Evolutionary conservation across 2,329 filamentous ascomycete species (phyloP), one percentile per base, ranked within the genome.

Genomic region (Sphaceloma murrayae): DNA sequence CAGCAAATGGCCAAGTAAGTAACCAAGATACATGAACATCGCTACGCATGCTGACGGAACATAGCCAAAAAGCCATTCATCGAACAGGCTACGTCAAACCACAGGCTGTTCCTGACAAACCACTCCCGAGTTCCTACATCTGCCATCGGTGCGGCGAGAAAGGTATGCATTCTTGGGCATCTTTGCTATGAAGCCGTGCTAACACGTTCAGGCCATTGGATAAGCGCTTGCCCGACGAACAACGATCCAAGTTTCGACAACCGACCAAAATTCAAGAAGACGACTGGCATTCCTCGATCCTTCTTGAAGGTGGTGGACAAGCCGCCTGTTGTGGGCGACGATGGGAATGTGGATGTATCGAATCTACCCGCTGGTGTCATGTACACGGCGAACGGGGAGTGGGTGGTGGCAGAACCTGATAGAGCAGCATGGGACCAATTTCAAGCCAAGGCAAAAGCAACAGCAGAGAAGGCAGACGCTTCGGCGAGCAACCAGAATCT

Each of bases 221-320:
- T 98, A 51, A 89, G 96, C 66, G 77, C 85, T 43, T 98, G 91
- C 58, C 91, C 91, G 5, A 98, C 89, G n/a, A 98, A 98, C 62
- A 86, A 94, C 61, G 88, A 98, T 53, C 89, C 91, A 2, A 88
- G 87, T 49, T 96, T 88, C 63, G 91, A 98, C 65, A 88, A 88
- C 53, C 82, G 86, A 44, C 86, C 88, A 39, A 80, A 89, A 49
- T 85, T 96, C 52, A 96, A 95, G 71, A 81, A 89, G 49, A 96
- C 91, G 3, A 98, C 91, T 31, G 91, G 91, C 53, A 98, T 98
- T 54, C 91, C 91, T 13, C 82, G 86, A 52, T 95, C 89, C 1
- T 93, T 98, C 61, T 72, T 96, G 53, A 93, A 93, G 65, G 94
- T 88, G 48, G 84, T 98, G 46, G 89, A 96, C 59, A 95, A 94